These are phyloP conservation scores for Monosporascus ibericus DNA, from an alignment of 2,329 filamentous ascomycete genomes.

Conservation along the genomic window DNA sequence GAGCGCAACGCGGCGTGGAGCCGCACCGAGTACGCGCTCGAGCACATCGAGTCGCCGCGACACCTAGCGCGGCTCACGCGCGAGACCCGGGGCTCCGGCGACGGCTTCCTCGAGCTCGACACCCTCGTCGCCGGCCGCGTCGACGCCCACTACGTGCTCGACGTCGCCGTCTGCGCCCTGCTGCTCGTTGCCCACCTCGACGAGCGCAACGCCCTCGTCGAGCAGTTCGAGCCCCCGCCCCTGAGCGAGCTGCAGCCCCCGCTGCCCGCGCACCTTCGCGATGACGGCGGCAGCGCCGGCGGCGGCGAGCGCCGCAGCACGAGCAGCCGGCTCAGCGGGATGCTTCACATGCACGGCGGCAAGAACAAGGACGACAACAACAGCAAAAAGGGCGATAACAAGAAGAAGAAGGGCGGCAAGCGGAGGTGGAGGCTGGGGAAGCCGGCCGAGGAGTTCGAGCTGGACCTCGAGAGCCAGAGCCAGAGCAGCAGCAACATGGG, in stretches of 20 bases:
- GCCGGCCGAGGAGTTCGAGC: conserved; percentile 45
- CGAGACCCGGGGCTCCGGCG: conserved; percentile 46
- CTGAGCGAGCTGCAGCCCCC: conserved; percentile 5
- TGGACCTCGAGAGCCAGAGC: conserved; percentile 57
- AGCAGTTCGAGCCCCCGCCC: conserved; percentile 56
- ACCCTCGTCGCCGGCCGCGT: conserved; percentile 54
- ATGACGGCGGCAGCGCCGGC: conserved; percentile 7
- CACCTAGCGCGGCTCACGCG: conserved; percentile 56
- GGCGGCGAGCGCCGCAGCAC: conserved; percentile 16
- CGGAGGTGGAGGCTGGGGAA: conserved; percentile 25
- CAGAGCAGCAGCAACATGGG: conserved; percentile 24
- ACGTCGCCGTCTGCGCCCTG: conserved; percentile 55
- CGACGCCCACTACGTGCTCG: conserved; percentile 55
- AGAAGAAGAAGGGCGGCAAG: conserved; percentile 27
- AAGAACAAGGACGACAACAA: conserved; percentile 12
- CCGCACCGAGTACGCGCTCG: conserved; percentile 57
- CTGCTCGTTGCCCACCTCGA: conserved; percentile 54
- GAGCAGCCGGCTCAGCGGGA: conserved; percentile 24
- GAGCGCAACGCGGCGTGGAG: conserved; percentile 54
- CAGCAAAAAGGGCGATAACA: conserved; percentile 20
- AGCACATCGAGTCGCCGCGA: conserved; percentile 56
- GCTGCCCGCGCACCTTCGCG: conserved; percentile 18
- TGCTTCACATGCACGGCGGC: conserved; percentile 16
- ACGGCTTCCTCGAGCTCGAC: conserved; percentile 56
- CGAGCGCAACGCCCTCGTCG: conserved; percentile 43